Evolutionary conservation across 2,329 filamentous ascomycete species (phyloP).

Genomic region (Hypomyces perniciosus): DNA sequence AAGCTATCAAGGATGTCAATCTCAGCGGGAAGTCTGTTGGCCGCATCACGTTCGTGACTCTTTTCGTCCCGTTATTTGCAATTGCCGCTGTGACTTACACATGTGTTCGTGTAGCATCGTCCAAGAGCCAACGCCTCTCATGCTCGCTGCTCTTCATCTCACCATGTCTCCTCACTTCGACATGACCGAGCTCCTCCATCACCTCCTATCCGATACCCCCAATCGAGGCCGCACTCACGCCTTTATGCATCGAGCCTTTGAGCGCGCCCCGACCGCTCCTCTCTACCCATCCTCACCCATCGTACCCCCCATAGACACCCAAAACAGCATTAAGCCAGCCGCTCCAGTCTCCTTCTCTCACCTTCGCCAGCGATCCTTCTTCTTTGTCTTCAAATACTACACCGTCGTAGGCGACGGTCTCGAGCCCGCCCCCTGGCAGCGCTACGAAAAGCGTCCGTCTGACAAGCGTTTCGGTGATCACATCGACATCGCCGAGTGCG

Average conservation of each 20-base stretch:
- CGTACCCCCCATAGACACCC: constrained; percentile 9
- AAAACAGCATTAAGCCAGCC: constrained; percentile 1
- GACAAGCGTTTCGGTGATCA: constrained; percentile 39
- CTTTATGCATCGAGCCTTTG: constrained; percentile 46
- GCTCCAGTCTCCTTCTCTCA: constrained; percentile 21
- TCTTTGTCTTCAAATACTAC: constrained; percentile 61
- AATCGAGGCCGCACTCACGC: constrained; percentile 40
- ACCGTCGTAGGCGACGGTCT: constrained; percentile 52
- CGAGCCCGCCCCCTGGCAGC: constrained; percentile 54
- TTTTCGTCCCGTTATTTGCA: not conserved
- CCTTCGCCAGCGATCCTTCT: constrained; percentile 49
- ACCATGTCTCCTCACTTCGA: constrained; percentile 54
- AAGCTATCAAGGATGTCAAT: constrained; percentile 34
- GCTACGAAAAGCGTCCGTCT: constrained; percentile 41
- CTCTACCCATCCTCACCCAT: constrained; percentile 15
- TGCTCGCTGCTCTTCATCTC: constrained; percentile 54
- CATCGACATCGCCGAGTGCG: constrained; percentile 54
- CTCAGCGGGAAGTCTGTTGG: constrained; percentile 40
- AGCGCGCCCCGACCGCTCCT: constrained; percentile 17
- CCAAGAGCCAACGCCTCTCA: constrained; percentile 54
- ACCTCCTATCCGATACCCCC: constrained; percentile 44
- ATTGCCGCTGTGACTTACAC: constrained; percentile 17
- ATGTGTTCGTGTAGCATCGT: constrained; percentile 46
- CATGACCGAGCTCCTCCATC: constrained; percentile 53
- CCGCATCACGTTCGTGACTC: constrained; percentile 46